phyloP scores from a whole-genome alignment of 495 filamentous ascomycete species.

The Aspergillus steynii region DNA sequence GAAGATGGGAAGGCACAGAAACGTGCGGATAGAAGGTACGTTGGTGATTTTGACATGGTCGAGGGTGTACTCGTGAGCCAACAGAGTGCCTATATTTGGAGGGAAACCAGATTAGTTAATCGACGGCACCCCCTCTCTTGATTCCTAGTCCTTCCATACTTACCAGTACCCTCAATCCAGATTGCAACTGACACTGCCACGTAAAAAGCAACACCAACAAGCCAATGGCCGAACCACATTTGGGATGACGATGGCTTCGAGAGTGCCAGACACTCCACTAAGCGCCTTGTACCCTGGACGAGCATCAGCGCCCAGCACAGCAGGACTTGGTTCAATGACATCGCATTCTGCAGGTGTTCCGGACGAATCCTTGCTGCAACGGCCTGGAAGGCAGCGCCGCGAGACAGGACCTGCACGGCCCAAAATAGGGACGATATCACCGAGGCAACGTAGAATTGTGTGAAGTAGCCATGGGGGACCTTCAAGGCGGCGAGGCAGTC shows the following conservation, averaged over 20 bases:
- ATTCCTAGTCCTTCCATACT: conserved; percentile 19
- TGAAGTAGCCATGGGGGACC: conserved; percentile 88
- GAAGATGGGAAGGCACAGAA: conserved; percentile 65
- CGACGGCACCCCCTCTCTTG: background rate
- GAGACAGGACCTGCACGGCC: conserved; percentile 62
- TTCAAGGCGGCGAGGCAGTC: conserved; percentile 53
- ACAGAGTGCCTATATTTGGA: conserved; percentile 27
- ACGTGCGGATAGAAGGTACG: conserved; percentile 57
- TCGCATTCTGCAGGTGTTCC: conserved; percentile 43
- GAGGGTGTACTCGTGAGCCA: conserved; percentile 29
- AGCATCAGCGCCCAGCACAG: conserved; percentile 70
- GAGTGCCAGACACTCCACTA: conserved; percentile 68
- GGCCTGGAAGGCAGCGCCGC: conserved; percentile 51
- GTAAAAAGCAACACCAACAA: conserved; percentile 79
- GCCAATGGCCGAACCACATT: conserved; percentile 86
- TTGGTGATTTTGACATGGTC: conserved; percentile 37
- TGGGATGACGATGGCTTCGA: conserved; percentile 64
- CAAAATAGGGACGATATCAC: conserved; percentile 74
- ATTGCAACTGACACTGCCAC: conserved; percentile 66
- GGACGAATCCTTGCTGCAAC: conserved; percentile 37
- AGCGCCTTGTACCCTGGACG: conserved; percentile 70
- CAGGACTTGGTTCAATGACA: conserved; percentile 65
- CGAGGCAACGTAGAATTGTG: conserved; percentile 79
- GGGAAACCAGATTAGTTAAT: conserved; percentile 20
- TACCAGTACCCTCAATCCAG: conserved; percentile 86